Base-by-base conservation (phyloP, 768 basidiomycete species). In the Russula compacta region DNA sequence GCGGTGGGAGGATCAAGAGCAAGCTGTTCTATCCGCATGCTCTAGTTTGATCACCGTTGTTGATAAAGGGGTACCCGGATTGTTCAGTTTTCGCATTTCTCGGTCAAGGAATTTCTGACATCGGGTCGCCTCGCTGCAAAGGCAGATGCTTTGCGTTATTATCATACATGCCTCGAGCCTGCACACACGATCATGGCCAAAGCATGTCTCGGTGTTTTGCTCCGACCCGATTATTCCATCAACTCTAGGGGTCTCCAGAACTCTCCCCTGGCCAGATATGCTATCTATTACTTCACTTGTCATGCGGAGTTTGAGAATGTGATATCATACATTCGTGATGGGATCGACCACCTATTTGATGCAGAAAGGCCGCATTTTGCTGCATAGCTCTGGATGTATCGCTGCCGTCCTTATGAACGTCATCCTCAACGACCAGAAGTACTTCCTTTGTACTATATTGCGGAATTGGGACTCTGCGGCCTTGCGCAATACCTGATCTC, bases 61-160 rank as follows among this genome's bases (percentile, higher is more conserved):
- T 19, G 15, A 21, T 5, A 6, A 44, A 14, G 1, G 11, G 39
- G n/a, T n/a, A 21, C n/a, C 6, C 57, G 49, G 7, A 8, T 58
- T 1, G 40, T 58, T 21, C 57, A 58, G 5, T 58, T 58, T 29
- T 33, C 57, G 0, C 57, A 58, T 39, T 50, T 58, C 32, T 58
- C 47, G 4, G 56, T 58, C 14, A 49, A 58, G 32, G 48, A 58
- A 8, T 58, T 32, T 14, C 33, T 58, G 11, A 58, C 48, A 2
- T 58, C 56, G 24, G 48, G 50, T 29, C 56, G 43, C 19, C 55
- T 56, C 17, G 33, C 55, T 5, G 8, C 44, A 29, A 15, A 14
- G 7, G 21, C 9, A 19, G 36, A 21, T 15, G 12, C 36, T 36
- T 53, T n/a, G 6, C 52, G 52, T 29, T 9, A 38, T 21, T 19